Evolutionary conservation across 1,284 basidiomycete genomes (phyloP).

Genomic region (Quambalaria eucalypti): DNA sequence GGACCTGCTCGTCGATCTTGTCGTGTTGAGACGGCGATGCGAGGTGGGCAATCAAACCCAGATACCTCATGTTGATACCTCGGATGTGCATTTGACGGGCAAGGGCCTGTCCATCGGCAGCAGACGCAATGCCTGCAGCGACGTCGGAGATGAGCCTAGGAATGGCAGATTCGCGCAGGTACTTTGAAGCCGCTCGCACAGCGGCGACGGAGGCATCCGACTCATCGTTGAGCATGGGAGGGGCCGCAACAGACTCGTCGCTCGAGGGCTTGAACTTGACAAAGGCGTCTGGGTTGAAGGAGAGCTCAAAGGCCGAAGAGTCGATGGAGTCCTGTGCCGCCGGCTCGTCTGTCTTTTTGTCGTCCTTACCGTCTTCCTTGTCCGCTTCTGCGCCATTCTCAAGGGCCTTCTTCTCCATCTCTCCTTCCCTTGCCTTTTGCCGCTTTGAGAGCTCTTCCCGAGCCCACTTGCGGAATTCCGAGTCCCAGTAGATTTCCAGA

Average conservation of each 20-base stretch:
- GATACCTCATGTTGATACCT: constrained; percentile 58
- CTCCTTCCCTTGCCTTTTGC: constrained; percentile 20
- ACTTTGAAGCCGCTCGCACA: constrained; percentile 53
- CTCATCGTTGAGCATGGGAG: constrained; percentile 48
- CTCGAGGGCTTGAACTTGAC: constrained; percentile 45
- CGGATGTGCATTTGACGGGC: constrained; percentile 52
- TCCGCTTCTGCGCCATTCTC: constrained; percentile 17
- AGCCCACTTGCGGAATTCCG: constrained; percentile 53
- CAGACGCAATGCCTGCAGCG: constrained; percentile 49
- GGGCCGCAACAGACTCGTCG: constrained; percentile 13
- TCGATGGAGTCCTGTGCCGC: constrained; percentile 25
- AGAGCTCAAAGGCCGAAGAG: constrained; percentile 51
- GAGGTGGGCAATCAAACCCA: constrained; percentile 50
- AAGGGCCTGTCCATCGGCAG: constrained; percentile 52
- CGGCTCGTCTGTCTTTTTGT: constrained; percentile 8
- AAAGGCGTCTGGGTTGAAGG: constrained; percentile 57
- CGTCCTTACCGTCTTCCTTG: too few relatives aligned
- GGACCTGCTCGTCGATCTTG: constrained; percentile 31
- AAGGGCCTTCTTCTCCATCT: constrained; percentile 9
- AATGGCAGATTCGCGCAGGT: constrained; percentile 52
- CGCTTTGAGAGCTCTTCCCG: constrained; percentile 48
- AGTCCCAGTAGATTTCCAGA: constrained; percentile 53
- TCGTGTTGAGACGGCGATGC: constrained; percentile 49
- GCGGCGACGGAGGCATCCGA: constrained; percentile 52
- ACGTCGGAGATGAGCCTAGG: constrained; percentile 51